phyloP scores from a whole-genome alignment of 148 eudicot species.

The Rhododendron ferrugineum region DNA sequence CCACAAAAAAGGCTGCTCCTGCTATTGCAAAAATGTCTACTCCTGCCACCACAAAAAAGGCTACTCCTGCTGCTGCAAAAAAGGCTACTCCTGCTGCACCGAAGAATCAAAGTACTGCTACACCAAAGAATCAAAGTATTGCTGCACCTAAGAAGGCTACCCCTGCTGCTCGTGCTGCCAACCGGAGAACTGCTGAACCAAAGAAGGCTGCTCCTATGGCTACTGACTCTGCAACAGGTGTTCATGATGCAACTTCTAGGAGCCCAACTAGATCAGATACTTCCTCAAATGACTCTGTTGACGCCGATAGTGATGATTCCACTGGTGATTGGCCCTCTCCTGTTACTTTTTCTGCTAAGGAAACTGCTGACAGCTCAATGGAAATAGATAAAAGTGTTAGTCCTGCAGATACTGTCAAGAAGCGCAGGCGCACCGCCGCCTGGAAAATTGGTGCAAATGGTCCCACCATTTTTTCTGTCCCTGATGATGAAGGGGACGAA shows the following conservation, averaged over 20 bases:
- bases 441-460: constrained; percentile 35
- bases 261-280: constrained; percentile 17
- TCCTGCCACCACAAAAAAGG: neutral
- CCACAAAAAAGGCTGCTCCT: neutral
- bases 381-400: constrained; percentile 25
- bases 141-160: neutral
- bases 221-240: neutral
- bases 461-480: constrained; percentile 26
- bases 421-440: constrained; percentile 49
- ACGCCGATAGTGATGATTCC: constrained; percentile 21
- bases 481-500: constrained; percentile 20
- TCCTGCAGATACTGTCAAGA: constrained; percentile 54
- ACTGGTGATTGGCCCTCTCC: constrained; percentile 14
- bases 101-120: neutral
- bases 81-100: neutral
- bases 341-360: constrained; percentile 14
- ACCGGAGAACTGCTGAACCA: constrained; percentile 7
- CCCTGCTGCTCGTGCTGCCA: neutral
- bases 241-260: constrained; percentile 6
- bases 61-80: neutral
- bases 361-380: constrained; percentile 7
- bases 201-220: constrained; percentile 8
- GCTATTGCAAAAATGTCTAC: neutral
- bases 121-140: neutral
- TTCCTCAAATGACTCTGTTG: constrained; percentile 18